Evolutionary conservation across 805 yeast genomes (phyloP), one percentile per base, ranked within the genome.

Genomic region (Torulaspora franciscae): DNA sequence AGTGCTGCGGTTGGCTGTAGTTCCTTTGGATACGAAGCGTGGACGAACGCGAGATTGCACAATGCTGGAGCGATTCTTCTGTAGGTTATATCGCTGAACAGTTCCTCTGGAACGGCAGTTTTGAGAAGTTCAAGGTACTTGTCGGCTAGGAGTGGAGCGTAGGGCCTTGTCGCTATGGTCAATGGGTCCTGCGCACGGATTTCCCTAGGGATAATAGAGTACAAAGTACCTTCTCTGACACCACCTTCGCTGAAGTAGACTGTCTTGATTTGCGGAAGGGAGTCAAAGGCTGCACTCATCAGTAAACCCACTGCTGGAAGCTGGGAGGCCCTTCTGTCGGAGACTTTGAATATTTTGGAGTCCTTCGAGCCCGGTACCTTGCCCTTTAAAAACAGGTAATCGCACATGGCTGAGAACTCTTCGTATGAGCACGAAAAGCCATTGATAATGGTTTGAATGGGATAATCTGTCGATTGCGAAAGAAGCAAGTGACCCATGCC

Each of bases 191-290:
- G 82, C 3, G 74, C 64, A 49, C 83, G 74, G 25, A 83, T 70
- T 29, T 71, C 71, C 15, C 73, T 66, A 15, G 87, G 80, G 28
- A 84, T 66, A 55, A 75, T 74, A 6, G 84, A 77, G 58, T 78
- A 84, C 29, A 85, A 56, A 1, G 81, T 79, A 48, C 91, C 91
- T 65, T 84, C 91, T 53, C 91, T 71, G 17, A 83, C 82, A 46
- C 89, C 89, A 51, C 88, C 89, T 60, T 83, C 88, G 45, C 81
- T 74, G 60, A 84, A 84, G 53, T 81, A 79, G 23, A 84, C 73
- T 2, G 82, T 75, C 52, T 77, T 77, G 33, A 83, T 70, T 28
- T 67, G 68, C 13, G 88, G 87, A 28, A 82, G 62, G 0, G 80
- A 73, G 47, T 77, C 80, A 55, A 79, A 73, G 0, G 83, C 80